Percentiles rank a stretch among this genome's conserved stretches.
Conservation (phyloP, 352 stramenopile species). For the Pythium rhizo-oryzae region DNA sequence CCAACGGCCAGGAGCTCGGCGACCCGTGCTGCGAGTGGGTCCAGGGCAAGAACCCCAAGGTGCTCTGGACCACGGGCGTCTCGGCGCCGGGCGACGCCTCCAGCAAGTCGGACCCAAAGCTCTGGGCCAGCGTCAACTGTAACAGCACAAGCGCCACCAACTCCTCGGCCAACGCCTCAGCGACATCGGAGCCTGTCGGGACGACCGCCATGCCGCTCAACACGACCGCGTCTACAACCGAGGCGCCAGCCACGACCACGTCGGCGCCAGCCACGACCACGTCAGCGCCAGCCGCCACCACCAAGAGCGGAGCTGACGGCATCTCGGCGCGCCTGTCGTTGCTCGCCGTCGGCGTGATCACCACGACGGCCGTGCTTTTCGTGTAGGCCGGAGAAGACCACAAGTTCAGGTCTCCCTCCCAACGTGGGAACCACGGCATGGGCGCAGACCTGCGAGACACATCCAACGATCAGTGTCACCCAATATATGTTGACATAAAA, state of each 20-base stretch:
- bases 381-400: background rate
- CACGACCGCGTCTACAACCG: background rate
- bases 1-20: constrained; percentile 47
- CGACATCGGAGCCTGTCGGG: background rate
- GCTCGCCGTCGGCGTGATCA: background rate
- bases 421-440: too few relatives aligned
- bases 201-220: background rate
- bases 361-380: constrained; percentile 4
- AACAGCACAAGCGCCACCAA: background rate
- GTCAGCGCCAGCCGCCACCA: background rate
- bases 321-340: background rate
- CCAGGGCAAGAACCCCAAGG: constrained; percentile 16
- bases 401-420: background rate
- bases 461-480: too few relatives aligned
- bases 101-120: constrained; percentile 26
- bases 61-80: constrained; percentile 31
- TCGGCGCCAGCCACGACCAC: background rate
- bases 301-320: background rate
- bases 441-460: too few relatives aligned
- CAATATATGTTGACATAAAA: too few relatives aligned
- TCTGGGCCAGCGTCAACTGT: constrained; percentile 17
- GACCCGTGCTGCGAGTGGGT: constrained; percentile 30
- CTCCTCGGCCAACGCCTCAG: background rate
- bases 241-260: background rate
- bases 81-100: constrained; percentile 31